Evolutionary conservation across 495 filamentous ascomycete genomes (phyloP), one percentile per base, ranked within the genome.

Genomic region (Aspergillus wentii): DNA sequence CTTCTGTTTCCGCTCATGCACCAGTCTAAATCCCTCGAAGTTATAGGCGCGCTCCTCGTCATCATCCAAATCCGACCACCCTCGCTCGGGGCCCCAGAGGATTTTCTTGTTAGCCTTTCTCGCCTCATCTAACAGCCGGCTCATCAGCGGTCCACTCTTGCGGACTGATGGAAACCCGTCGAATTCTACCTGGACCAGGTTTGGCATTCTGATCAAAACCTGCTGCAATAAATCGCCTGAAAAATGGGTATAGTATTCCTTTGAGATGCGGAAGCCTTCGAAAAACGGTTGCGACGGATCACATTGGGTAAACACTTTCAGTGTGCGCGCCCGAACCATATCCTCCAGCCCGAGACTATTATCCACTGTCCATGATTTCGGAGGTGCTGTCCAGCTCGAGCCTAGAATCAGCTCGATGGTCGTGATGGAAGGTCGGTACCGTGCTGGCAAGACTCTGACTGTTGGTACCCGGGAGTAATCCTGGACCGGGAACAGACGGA

Each of bases 371-470:
- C 87, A 92, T 30, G 79, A 76, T 8, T 66, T 62, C 1, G 87
- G 88, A 3, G 88, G 87, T 31, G 71, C 71, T 11, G 68, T 84
- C 83, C 84, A 95, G 34, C 86, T 86, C 0, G 86, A 86, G 0
- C 88, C 88, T 2, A 95, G 62, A 8, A 88, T 80, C 43, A 94
- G 60, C 49, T 94, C 85, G 31, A 92, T 67, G 2, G 77, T 78
- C 3, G 71, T 79, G 35, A 95, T 66, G 15, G 66, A 74, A 5
- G 69, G 58, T 26, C 83, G 80, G 66, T 90, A 87, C 16, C 68
- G 70, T 11, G 72, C 54, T 11, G 80, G 78, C 28, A 72, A 48
- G 16, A 45, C 46, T 5, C 56, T 46, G 13, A 72, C 33, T 8
- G 64, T 69, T 14, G 71, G 64, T 42, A 89, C 68, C 17, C 82